Base-by-base conservation (phyloP, 1,284 basidiomycete genomes). In the Melampsora americana region DNA sequence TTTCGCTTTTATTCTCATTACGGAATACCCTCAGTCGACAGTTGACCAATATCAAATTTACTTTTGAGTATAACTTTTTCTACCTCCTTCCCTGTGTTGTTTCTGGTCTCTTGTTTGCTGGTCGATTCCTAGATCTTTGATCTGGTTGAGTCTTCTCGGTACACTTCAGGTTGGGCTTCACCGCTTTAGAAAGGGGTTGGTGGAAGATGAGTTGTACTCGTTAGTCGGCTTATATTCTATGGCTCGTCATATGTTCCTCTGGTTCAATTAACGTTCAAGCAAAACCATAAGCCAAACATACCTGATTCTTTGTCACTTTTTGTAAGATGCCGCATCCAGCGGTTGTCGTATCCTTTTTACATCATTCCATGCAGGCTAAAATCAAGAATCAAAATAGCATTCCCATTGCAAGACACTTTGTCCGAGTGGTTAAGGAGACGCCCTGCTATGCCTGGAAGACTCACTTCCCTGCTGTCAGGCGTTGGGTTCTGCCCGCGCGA, bases 21-120 rank as follows among this genome's bases (percentile, higher is more conserved):
- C 71, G 71, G 39, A 64, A 74, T 64, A 74, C 71, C 71, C 71
- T 74, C 71, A 74, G 71, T 74, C 71, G 71, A 66, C 71, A 64
- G 71, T 74, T 60, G 65, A 20, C 70, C 65, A 12, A 74, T 30
- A 74, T 56, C 39, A 67, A 74, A 59, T 28, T 62, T 18, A 39
- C 64, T 64, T 39, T 46, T 50, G 62, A 39, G 23, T 30, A 7
- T 62, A 20, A 28, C 32, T 62, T 20, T 35, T 39, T 66, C 65
- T 35, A 46, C 6, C 12, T 39, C 20, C 30, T 26, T 39, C 65
- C 20, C 39, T 28, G 35, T 66, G 32, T 42, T 66, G 14, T 42
- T n/a, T 23, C 62, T 53, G 46, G 26, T 46, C 46, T 72, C 48
- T 53, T 30, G 61, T 30, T 35, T 48, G 23, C 18, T 30, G 65